A percentile compares a stretch with the other conserved stretches of the same genome.
Evolutionary conservation across 2,329 filamentous ascomycete genomes (phyloP).

Genomic region (Tolypocladium endophyticum): DNA sequence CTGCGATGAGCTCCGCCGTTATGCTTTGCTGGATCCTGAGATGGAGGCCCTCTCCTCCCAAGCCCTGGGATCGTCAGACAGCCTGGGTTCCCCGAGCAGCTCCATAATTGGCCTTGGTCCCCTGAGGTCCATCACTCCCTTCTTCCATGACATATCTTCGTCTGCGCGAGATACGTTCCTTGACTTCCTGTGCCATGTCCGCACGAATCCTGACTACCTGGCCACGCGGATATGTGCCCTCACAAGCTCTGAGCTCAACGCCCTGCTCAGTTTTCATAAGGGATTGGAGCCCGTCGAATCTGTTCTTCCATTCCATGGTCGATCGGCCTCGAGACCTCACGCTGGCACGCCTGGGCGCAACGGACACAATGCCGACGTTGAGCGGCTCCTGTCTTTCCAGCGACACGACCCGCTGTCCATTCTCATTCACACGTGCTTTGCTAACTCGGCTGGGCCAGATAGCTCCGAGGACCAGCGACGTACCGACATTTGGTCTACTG

Average conservation of each 20-base stretch:
- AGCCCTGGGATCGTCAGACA: constrained; percentile 34
- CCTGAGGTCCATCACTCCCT: constrained; percentile 38
- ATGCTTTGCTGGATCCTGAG: constrained; percentile 62
- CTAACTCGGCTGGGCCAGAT: constrained; percentile 72
- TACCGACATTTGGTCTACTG: constrained; percentile 79
- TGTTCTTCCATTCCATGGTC: constrained; percentile 60
- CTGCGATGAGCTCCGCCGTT: constrained; percentile 61
- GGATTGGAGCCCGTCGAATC: constrained; percentile 74
- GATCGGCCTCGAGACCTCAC: constrained; percentile 34
- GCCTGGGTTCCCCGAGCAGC: constrained; percentile 34
- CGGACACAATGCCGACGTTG: constrained; percentile 53
- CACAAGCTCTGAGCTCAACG: constrained; percentile 63
- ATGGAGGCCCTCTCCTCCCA: constrained; percentile 46
- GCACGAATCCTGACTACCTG: constrained; percentile 80
- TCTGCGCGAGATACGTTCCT: constrained; percentile 67
- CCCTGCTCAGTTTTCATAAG: constrained; percentile 69
- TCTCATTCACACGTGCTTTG: constrained; percentile 81
- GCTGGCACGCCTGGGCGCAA: constrained; percentile 32
- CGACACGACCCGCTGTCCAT: constrained; percentile 77
- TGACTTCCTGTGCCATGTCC: constrained; percentile 68
- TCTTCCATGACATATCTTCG: constrained; percentile 63
- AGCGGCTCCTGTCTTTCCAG: constrained; percentile 80
- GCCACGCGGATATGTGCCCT: constrained; percentile 71
- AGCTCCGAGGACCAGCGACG: constrained; percentile 71
- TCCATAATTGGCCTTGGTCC: constrained; percentile 26